Conservation (phyloP, 306 rosid species). For the Trifolium pratense region DNA sequence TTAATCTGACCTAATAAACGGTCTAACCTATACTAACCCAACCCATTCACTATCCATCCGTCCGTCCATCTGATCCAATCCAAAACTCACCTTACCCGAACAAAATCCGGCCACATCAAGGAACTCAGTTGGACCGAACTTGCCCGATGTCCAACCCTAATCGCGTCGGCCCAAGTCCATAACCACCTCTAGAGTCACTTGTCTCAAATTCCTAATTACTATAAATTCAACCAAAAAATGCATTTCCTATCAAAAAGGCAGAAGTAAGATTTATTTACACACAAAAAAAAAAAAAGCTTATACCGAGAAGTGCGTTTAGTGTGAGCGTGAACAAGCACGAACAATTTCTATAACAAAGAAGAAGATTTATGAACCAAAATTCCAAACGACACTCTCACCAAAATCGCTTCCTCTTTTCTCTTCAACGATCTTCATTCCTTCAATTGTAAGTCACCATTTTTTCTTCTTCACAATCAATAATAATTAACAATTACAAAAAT, state of each 20-base stretch:
- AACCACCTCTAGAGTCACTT: neutral
- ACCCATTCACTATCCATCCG: too few species aligned
- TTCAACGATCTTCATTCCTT: slow-evolving; percentile 33
- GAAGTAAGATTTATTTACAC: neutral
- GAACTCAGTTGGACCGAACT: neutral
- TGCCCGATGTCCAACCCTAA: neutral
- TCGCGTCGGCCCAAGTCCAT: neutral
- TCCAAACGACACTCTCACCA: neutral
- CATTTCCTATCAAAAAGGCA: neutral
- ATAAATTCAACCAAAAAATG: neutral
- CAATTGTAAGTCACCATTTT: slow-evolving; percentile 32
- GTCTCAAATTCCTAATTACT: neutral
- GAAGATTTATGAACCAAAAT: neutral
- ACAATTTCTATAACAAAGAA: neutral
- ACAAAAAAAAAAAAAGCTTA: neutral
- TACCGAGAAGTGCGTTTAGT: slow-evolving; percentile 33
- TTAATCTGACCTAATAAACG: too few species aligned
- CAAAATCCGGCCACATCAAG: too few species aligned
- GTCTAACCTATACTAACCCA: too few species aligned
- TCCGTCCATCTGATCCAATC: neutral
- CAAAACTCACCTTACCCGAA: neutral
- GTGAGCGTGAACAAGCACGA: slow-evolving; percentile 14
- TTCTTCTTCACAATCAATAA: slow-evolving; percentile 1
- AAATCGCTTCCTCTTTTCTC: neutral
- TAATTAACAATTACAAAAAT: neutral